Evolutionary conservation across 352 stramenopile genomes (phyloP), one percentile per base, ranked within the genome.

Genomic region (Pythium dissimile): DNA sequence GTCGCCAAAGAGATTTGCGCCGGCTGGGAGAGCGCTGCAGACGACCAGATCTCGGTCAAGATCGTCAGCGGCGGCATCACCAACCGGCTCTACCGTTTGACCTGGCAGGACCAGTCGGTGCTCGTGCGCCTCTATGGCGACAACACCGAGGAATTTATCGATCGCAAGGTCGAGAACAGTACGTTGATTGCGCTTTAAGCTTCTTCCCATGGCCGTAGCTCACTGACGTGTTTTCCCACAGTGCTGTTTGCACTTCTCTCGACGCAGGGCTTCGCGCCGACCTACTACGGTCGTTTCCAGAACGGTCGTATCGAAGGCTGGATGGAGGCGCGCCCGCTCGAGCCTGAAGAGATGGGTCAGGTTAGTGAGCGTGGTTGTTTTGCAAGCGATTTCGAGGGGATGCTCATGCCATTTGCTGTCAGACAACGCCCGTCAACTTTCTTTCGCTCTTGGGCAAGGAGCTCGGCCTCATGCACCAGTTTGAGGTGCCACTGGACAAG

Each of bases 61-160:
- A 90, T 92, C 65, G 87, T 93, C 44, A 77, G 78, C 41, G 92
- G 92, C 39, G 92, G 92, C 41, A 97, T 98, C 71, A 98, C 92
- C 13, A 98, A 98, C 63, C 78, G 86, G 54, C 81, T 98, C 21
- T 97, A 95, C 73, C 85, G 86, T 20, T 72, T 97, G 51, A 69
- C 73, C 21, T 92, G 73, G 69, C 46, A 72, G 18, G 80, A 86
- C 46, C 54, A 66, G 66, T 90, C 83, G 37, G 84, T 95, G 41
- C 77, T 98, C 16, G 80, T 98, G 45, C 85, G 92, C 20, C 66
- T 98, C 35, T 98, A 97, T 50, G 92, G 92, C 20, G 73, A 92
- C 56, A 93, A 97, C 74, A 97, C 92, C 31, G 92, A 97, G 54
- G 78, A 91, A 23, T 89, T 97, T 34, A 98, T 98, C 53, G 89